Evolutionary conservation across 2,329 filamentous ascomycete genomes (phyloP), one percentile per base, ranked within the genome.

Genomic region (Aspergillus phoenicis): DNA sequence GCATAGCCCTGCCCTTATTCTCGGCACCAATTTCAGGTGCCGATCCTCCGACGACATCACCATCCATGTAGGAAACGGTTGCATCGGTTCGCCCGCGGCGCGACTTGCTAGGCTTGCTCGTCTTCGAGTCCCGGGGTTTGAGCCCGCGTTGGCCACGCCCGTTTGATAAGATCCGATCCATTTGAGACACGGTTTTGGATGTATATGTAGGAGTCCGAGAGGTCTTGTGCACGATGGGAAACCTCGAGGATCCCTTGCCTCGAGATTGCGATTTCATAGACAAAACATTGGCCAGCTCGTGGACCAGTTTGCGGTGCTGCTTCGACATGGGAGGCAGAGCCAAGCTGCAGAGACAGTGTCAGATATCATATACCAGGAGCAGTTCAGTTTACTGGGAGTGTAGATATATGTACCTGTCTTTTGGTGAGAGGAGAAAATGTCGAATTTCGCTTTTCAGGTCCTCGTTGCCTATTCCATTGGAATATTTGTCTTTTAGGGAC

Each of bases 281-380:
- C 72, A 97, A 86, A 39, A 84, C 84, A 68, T 85, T 85, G 11
- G 91, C 92, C 41, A 97, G 77, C 61, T 91, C 86, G 73, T 99
- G 95, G 17, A 98, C 83, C 5, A 87, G 80, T 73, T 91, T 93
- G 53, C 95, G 89, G 41, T 89, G 85, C 48, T 84, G 78, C 63
- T 92, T 91, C 59, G 91, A 87, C 88, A 98, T 96, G 0, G 94
- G 91, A 3, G 94, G 91, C 24, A 98, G 81, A 4, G 87, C 80
- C 5, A 95, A 81, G 49, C 90, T 93, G 64, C 30, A 57, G 33
- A 5, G 49, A 52, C 39, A 58, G 52, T 59, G 7, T 63, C 60
- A 66, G 58, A 59, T 41, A 20, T 36, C 39, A 6, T 13, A 30
- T 28, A 11, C 6, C 26, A 33, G 6, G 17, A 15, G n/a, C 39